phyloP scores from a whole-genome alignment of 129 eudicot genomes.

The Mikania micrantha region DNA sequence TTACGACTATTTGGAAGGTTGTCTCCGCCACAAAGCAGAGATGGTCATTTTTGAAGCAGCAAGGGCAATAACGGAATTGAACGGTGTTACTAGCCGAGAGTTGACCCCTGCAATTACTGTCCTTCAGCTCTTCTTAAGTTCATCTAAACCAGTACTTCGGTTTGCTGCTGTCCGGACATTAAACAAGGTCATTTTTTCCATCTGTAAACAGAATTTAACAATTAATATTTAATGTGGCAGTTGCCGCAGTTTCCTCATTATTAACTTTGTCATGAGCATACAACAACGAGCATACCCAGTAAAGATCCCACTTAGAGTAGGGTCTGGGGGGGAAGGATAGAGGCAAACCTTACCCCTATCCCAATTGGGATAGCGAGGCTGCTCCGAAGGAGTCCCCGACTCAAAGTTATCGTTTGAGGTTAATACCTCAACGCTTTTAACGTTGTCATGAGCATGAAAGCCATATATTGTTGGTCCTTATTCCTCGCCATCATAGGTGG shows the following conservation, averaged over 20 bases:
- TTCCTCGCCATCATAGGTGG: background rate
- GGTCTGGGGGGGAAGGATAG: too few relatives aligned
- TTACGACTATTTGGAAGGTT: conserved; percentile 87
- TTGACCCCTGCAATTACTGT: conserved; percentile 96
- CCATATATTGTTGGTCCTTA: background rate
- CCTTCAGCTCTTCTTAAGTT: conserved; percentile 84
- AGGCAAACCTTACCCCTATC: too few relatives aligned
- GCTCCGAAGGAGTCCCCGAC: too few relatives aligned
- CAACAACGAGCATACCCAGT: too few relatives aligned
- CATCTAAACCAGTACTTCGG: conserved; percentile 92
- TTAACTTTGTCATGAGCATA: too few relatives aligned
- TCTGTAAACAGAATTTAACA: background rate
- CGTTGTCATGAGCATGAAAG: background rate
- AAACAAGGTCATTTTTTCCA: conserved; percentile 62
- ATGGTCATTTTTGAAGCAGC: conserved; percentile 98
- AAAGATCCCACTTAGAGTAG: too few relatives aligned
- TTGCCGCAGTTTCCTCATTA: too few relatives aligned
- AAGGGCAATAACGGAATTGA: conserved; percentile 89
- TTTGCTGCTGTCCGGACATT: conserved; percentile 96
- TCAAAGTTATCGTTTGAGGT: too few relatives aligned
- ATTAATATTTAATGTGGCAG: background rate
- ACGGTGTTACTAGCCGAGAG: conserved; percentile 81
- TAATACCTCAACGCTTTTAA: too few relatives aligned
- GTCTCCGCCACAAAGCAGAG: conserved; percentile 96
- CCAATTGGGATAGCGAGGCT: too few relatives aligned